Evolutionary conservation across 2,329 filamentous ascomycete genomes (phyloP).

Genomic region (Pleomassaria siparia): DNA sequence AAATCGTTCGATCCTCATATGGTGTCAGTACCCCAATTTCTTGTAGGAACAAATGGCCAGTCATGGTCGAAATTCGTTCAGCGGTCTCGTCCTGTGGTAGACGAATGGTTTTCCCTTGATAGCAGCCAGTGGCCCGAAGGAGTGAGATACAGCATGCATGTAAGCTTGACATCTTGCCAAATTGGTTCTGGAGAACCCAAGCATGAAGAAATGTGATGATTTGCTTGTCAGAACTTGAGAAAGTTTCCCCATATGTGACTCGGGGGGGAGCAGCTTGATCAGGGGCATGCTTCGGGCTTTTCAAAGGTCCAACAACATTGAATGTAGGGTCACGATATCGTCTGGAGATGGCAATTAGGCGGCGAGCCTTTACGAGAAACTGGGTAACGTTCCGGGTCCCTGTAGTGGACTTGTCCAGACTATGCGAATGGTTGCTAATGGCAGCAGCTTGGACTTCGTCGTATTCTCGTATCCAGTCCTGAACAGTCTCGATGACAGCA

Average conservation of each 20-base stretch:
- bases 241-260: constrained; percentile 37
- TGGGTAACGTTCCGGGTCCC: constrained; percentile 7
- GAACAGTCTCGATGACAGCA: constrained; percentile 53
- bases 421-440: too few relatives aligned
- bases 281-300: constrained; percentile 35
- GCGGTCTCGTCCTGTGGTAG: constrained; percentile 35
- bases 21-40: constrained; percentile 72
- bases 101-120: constrained; percentile 42
- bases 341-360: constrained; percentile 45
- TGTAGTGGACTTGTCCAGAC: background rate
- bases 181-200: constrained; percentile 49
- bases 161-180: constrained; percentile 49
- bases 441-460: constrained; percentile 48
- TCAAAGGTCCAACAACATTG: constrained; percentile 44
- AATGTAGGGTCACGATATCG: constrained; percentile 34
- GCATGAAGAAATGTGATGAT: constrained; percentile 70
- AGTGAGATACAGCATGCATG: constrained; percentile 66
- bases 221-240: constrained; percentile 54
- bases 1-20: constrained; percentile 69
- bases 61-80: constrained; percentile 16
- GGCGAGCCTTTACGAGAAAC: constrained; percentile 46
- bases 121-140: constrained; percentile 63
- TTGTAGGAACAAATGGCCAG: constrained; percentile 68
- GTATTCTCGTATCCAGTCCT: constrained; percentile 57
- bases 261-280: constrained; percentile 17